Evolutionary conservation across 345 rosid genomes (phyloP).

Genomic region (Cardamine occulta): DNA sequence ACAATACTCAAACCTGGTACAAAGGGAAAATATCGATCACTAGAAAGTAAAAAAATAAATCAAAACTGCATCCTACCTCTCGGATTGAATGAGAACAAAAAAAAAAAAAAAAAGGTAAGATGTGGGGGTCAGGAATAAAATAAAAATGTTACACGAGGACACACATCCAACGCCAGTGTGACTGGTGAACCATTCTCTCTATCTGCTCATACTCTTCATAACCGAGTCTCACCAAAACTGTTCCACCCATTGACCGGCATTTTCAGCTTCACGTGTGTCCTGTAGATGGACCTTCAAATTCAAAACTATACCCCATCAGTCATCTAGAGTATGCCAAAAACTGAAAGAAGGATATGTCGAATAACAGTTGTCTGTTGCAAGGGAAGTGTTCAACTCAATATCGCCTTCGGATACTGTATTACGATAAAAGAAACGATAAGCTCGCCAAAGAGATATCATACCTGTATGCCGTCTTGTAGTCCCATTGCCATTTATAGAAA

Average conservation of each 20-base stretch:
- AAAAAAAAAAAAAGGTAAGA: background rate
- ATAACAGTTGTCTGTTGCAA: background rate
- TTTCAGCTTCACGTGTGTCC: conserved; percentile 14
- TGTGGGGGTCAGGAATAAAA: background rate
- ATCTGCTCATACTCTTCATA: conserved; percentile 19
- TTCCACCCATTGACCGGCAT: conserved; percentile 6
- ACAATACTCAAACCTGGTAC: conserved; percentile 20
- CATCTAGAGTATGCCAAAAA: background rate
- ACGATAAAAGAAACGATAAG: conserved; percentile 27
- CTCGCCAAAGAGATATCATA: conserved; percentile 26
- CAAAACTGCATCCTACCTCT: conserved; percentile 38
- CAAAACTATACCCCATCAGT: conserved; percentile 24
- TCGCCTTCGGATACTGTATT: background rate
- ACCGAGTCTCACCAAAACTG: conserved; percentile 28
- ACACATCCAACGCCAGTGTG: conserved; percentile 15
- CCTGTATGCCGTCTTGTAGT: conserved; percentile 57
- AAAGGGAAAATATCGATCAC: conserved; percentile 3
- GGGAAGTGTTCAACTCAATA: conserved; percentile 14
- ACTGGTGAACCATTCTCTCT: conserved; percentile 30
- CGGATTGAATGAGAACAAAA: background rate
- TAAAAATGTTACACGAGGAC: conserved; percentile 26
- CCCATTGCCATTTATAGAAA: conserved; percentile 61
- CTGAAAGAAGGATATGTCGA: background rate
- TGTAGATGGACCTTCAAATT: conserved; percentile 33
- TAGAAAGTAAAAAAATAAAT: conserved; percentile 1